phyloP scores from a whole-genome alignment of 148 eudicot genomes.

The Diospyros lotus region DNA sequence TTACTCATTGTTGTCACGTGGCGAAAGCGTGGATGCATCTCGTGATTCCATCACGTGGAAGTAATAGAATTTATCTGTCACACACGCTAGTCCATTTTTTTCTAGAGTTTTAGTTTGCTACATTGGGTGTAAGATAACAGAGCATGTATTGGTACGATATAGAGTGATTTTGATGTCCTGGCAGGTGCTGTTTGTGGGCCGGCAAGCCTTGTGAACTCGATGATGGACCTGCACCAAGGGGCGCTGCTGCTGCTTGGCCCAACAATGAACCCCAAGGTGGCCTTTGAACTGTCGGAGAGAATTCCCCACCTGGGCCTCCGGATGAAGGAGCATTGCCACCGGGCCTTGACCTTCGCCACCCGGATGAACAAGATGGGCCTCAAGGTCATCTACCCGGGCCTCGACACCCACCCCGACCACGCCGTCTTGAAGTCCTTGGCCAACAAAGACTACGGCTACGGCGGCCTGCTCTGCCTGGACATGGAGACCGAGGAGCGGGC shows the following conservation, averaged over 20 bases:
- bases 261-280: conserved; percentile 97
- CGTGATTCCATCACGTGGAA: too few relatives aligned
- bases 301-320: conserved; percentile 81
- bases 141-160: too few relatives aligned
- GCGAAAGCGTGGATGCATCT: too few relatives aligned
- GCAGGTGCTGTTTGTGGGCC: conserved; percentile 92
- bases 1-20: too few relatives aligned
- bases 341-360: conserved; percentile 67
- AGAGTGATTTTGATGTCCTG: neutral
- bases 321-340: conserved; percentile 81
- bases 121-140: too few relatives aligned
- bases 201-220: conserved; percentile 79
- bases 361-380: conserved; percentile 79
- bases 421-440: conserved; percentile 52
- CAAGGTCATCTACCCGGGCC: conserved; percentile 87
- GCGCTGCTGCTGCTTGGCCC: conserved; percentile 87
- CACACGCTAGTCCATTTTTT: too few relatives aligned
- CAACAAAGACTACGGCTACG: conserved; percentile 67
- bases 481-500: conserved; percentile 84
- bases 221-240: conserved; percentile 97
- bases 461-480: conserved; percentile 82
- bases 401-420: conserved; percentile 82
- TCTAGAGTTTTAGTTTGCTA: too few relatives aligned
- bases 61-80: too few relatives aligned
- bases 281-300: conserved; percentile 83